Conservation (phyloP, 1,284 basidiomycete species). For the Trichosporon sp. region DNA sequence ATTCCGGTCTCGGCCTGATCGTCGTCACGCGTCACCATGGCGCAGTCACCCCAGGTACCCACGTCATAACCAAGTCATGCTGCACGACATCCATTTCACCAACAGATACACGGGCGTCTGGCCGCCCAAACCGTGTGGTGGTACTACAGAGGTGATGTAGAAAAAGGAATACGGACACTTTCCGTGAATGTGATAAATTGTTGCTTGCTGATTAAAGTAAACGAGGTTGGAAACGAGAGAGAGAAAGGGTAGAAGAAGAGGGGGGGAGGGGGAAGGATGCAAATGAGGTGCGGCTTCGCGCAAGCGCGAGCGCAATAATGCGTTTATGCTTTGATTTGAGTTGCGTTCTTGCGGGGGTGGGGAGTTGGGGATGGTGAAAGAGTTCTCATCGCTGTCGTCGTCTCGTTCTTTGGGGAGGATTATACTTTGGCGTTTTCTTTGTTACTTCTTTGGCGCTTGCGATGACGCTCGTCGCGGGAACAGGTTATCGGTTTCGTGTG, state of each 20-base stretch:
- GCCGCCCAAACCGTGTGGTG: constrained; percentile 2
- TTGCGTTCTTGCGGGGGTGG: background rate
- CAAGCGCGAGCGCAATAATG: background rate
- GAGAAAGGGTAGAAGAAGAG: background rate
- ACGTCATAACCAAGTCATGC: constrained; percentile 10
- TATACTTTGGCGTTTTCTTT: background rate
- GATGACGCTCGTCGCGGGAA: background rate
- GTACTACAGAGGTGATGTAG: background rate
- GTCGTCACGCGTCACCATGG: background rate
- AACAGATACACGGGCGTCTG: constrained; percentile 20
- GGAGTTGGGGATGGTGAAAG: background rate
- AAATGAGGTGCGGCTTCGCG: background rate
- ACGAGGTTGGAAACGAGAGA: background rate
- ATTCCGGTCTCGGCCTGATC: constrained; percentile 6
- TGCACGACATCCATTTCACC: constrained; percentile 17
- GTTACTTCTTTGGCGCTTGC: background rate
- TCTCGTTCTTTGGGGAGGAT: constrained; percentile 17
- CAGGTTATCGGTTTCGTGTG: constrained; percentile 8
- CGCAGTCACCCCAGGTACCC: background rate
- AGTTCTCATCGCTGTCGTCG: constrained; percentile 19
- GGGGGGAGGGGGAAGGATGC: background rate
- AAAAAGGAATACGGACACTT: background rate
- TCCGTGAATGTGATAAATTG: constrained; percentile 6
- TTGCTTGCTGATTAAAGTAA: background rate
- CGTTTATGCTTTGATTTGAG: constrained; percentile 14